A percentile compares a stretch with the other conserved stretches of the same genome.
Evolutionary conservation across 1,139 yeast genomes (phyloP).

Genomic region (Blastobotrys apis): DNA sequence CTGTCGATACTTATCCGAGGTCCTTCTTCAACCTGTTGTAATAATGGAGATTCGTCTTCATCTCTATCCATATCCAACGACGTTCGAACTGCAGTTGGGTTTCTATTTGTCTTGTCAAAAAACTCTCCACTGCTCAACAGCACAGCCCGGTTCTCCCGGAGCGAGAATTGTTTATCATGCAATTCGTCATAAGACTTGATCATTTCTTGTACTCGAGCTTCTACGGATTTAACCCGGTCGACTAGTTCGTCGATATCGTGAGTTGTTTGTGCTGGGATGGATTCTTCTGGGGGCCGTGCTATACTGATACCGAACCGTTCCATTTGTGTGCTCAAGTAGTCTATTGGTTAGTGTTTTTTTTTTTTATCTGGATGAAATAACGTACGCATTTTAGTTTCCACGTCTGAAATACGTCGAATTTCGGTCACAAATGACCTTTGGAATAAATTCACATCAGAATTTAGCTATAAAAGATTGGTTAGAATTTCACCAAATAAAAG

Average conservation of each 20-base stretch:
- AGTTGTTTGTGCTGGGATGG: slow-evolving; percentile 41
- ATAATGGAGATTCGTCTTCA: slow-evolving; percentile 27
- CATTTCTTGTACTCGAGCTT: slow-evolving; percentile 55
- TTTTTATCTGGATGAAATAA: not conserved
- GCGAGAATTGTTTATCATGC: slow-evolving; percentile 50
- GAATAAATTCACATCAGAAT: slow-evolving; percentile 71
- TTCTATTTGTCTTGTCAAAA: slow-evolving; percentile 42
- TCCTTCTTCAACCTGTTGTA: slow-evolving; percentile 18
- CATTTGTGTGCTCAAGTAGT: slow-evolving; percentile 7
- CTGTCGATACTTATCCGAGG: slow-evolving; percentile 13
- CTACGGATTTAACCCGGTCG: slow-evolving; percentile 60
- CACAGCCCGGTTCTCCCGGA: slow-evolving; percentile 63
- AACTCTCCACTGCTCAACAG: slow-evolving; percentile 66
- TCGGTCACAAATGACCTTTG: slow-evolving; percentile 88
- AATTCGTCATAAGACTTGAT: slow-evolving; percentile 53
- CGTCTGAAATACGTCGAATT: slow-evolving; percentile 60
- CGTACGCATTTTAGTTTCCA: slow-evolving; percentile 34
- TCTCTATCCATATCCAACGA: slow-evolving; percentile 23
- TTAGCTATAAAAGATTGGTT: slow-evolving; percentile 33
- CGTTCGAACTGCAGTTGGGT: slow-evolving; percentile 20
- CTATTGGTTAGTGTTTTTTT: slow-evolving; percentile 4
- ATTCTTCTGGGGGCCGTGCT: slow-evolving; percentile 29
- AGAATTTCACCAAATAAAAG: not conserved
- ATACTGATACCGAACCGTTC: slow-evolving; percentile 11
- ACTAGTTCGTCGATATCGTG: slow-evolving; percentile 74